Percentiles rank a stretch among this genome's conserved stretches.
Conservation (phyloP, 768 basidiomycete species). For the Cyclocybe aegerita region DNA sequence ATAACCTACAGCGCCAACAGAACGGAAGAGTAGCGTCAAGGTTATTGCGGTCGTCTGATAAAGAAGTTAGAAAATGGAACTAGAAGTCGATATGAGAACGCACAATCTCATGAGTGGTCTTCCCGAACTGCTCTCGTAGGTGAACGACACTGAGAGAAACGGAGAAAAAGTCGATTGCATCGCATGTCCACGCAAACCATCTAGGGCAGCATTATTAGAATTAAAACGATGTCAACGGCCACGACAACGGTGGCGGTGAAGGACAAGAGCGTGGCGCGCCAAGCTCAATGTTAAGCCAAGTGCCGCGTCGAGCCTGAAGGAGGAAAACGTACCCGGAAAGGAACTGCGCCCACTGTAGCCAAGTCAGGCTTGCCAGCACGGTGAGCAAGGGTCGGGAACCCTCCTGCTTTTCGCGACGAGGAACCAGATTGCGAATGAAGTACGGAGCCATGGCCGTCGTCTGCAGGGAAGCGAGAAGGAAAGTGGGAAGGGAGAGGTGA, state of each 20-base stretch:
- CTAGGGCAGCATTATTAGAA: constrained; percentile 1
- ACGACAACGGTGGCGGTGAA: background rate
- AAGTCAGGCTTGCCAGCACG: constrained; percentile 42
- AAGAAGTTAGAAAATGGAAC: constrained; percentile 55
- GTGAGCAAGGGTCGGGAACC: constrained; percentile 38
- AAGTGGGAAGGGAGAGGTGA: background rate
- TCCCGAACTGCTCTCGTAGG: constrained; percentile 20
- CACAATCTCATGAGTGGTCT: constrained; percentile 20
- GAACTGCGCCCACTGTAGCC: constrained; percentile 56
- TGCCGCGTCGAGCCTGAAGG: background rate
- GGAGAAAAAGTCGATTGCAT: constrained; percentile 28
- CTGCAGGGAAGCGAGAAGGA: background rate
- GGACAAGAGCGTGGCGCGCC: too few species aligned
- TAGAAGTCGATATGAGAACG: constrained; percentile 68
- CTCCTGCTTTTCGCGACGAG: constrained; percentile 40
- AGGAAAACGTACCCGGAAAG: constrained; percentile 49
- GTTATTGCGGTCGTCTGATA: constrained; percentile 78
- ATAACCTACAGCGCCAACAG: constrained; percentile 61
- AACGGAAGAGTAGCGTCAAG: constrained; percentile 89
- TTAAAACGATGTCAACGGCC: background rate
- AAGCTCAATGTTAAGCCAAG: too few species aligned
- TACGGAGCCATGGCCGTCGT: constrained; percentile 44
- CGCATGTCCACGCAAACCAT: constrained; percentile 29
- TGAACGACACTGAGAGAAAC: constrained; percentile 23
- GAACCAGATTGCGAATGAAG: constrained; percentile 50